These are phyloP conservation scores for Annulohypoxylon maeteangense DNA, from an alignment of 495 filamentous ascomycete species.

Conservation along the genomic window DNA sequence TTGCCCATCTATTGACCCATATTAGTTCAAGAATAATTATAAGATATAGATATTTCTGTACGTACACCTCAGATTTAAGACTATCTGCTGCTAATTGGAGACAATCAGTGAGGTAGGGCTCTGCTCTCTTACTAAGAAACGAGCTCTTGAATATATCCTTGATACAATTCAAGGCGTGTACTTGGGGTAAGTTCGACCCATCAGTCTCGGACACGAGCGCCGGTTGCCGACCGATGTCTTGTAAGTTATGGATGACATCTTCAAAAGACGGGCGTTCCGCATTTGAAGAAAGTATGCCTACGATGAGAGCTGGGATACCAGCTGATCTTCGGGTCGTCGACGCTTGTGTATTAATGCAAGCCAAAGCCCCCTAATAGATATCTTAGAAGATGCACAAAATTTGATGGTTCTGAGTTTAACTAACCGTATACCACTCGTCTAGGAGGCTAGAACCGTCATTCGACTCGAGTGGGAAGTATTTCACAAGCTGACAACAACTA, in stretches of 20 bases:
- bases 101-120: conserved; percentile 74
- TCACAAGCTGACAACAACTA: conserved; percentile 71
- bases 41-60: conserved; percentile 26
- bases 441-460: conserved; percentile 51
- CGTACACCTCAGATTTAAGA: conserved; percentile 72
- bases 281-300: conserved; percentile 74
- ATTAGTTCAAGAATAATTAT: conserved; percentile 28
- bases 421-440: conserved; percentile 76
- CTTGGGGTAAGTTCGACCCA: conserved; percentile 80
- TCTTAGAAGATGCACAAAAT: conserved; percentile 22
- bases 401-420: conserved; percentile 16
- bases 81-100: conserved; percentile 78
- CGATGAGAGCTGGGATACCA: conserved; percentile 86
- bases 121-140: conserved; percentile 70
- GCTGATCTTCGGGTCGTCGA: conserved; percentile 92
- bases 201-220: conserved; percentile 64
- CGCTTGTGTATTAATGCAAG: conserved; percentile 73
- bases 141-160: conserved; percentile 88
- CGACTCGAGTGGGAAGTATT: conserved; percentile 54
- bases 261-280: conserved; percentile 59
- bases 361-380: conserved; percentile 62
- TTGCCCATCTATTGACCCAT: conserved; percentile 74
- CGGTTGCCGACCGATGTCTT: conserved; percentile 65
- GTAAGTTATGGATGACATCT: conserved; percentile 61
- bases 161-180: conserved; percentile 92